Percentiles rank a stretch among this genome's conserved stretches.
Conservation (phyloP, 2,329 filamentous ascomycete species). For the Sordariomycetes sp. region DNA sequence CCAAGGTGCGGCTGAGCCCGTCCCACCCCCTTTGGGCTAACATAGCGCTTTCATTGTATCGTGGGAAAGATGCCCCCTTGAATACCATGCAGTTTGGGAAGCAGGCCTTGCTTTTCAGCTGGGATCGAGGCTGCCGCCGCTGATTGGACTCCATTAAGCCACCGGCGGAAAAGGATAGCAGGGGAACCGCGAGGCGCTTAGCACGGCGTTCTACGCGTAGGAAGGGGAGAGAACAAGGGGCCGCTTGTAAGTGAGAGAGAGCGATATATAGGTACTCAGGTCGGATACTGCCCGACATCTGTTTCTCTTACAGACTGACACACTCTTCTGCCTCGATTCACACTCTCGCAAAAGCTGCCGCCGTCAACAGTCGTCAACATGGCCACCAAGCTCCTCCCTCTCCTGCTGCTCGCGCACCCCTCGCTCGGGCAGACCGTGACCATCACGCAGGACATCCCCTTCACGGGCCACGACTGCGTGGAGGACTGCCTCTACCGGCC, state of each 20-base stretch:
- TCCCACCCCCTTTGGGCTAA: too few relatives aligned
- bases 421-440: slow-evolving; percentile 3
- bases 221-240: not conserved
- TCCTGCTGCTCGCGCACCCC: not conserved
- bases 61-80: too few relatives aligned
- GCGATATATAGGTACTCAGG: not conserved
- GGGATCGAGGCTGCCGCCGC: too few relatives aligned
- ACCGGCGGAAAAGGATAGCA: too few relatives aligned
- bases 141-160: not conserved
- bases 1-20: too few relatives aligned
- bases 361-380: not conserved
- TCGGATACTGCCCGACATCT: not conserved
- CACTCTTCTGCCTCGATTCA: not conserved
- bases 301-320: not conserved
- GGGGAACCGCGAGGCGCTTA: too few relatives aligned
- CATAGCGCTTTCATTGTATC: too few relatives aligned
- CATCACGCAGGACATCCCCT: slow-evolving; percentile 3
- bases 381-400: not conserved
- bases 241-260: not conserved
- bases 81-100: too few relatives aligned
- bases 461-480: slow-evolving; percentile 2
- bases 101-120: too few relatives aligned
- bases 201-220: not conserved
- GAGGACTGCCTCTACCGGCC: slow-evolving; percentile 2
- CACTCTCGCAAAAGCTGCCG: not conserved